Conservation (phyloP, 1,284 basidiomycete genomes). For the Marasmius tenuissimus region DNA sequence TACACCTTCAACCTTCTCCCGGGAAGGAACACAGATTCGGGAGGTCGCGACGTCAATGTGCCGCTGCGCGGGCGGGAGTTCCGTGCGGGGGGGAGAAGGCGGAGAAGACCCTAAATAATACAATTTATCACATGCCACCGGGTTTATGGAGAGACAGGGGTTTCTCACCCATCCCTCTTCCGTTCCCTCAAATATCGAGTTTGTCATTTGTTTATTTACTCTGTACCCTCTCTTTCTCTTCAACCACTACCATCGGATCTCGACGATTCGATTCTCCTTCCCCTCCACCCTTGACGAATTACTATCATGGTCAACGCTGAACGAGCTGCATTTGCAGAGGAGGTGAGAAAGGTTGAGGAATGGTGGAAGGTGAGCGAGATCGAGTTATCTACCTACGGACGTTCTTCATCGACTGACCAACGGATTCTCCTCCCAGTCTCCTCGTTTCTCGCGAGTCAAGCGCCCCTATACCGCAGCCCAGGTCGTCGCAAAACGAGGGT, state of each 20-base stretch:
- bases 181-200: neutral
- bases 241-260: neutral
- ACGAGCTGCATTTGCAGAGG: conserved; percentile 69
- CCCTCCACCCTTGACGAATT: conserved; percentile 8
- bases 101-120: too few species aligned
- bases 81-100: too few species aligned
- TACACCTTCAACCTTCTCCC: too few species aligned
- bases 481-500: conserved; percentile 94
- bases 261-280: conserved; percentile 4
- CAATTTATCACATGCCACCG: too few species aligned
- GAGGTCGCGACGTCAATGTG: too few species aligned
- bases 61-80: too few species aligned
- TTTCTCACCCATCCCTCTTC: neutral
- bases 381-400: conserved; percentile 18
- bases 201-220: neutral
- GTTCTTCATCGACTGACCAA: neutral
- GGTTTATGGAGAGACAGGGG: too few species aligned
- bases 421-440: conserved; percentile 51
- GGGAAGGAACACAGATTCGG: too few species aligned
- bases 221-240: neutral
- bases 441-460: conserved; percentile 82
- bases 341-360: conserved; percentile 83
- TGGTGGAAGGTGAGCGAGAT: conserved; percentile 81
- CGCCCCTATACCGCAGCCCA: conserved; percentile 93
- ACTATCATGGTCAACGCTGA: conserved; percentile 53